Conservation (phyloP, 106 monocot species). For the Phalaenopsis aphrodite region DNA sequence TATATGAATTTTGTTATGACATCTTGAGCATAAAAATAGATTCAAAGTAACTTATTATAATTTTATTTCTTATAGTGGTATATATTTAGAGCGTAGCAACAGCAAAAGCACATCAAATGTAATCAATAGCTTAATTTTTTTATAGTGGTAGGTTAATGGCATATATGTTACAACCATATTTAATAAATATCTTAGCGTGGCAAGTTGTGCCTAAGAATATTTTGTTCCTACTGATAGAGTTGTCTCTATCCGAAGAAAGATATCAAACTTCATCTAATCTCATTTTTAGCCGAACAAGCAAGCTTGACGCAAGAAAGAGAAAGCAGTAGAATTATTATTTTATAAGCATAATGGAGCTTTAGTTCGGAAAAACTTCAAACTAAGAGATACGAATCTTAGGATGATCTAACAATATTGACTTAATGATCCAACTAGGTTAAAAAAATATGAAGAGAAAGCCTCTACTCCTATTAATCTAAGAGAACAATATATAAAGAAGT, state of each 20-base stretch:
- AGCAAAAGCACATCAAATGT: neutral
- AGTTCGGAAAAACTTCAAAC: neutral
- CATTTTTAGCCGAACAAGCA: constrained; percentile 3
- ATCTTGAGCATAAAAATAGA: too few species aligned
- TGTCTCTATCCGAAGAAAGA: neutral
- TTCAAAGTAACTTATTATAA: too few species aligned
- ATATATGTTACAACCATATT: neutral
- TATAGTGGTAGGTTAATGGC: neutral
- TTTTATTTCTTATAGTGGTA: too few species aligned
- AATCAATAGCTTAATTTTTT: neutral
- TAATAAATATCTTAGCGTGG: neutral
- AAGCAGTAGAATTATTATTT: neutral
- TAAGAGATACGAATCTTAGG: constrained; percentile 4
- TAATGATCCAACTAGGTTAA: neutral
- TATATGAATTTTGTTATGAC: too few species aligned
- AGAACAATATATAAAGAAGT: too few species aligned
- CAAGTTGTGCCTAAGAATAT: neutral
- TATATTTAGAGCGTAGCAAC: too few species aligned
- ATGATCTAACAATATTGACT: constrained; percentile 2
- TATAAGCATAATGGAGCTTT: neutral
- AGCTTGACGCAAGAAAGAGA: constrained; percentile 1
- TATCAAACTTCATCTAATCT: neutral
- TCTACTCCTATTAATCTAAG: neutral
- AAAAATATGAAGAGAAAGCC: neutral
- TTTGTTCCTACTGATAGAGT: neutral